These are phyloP conservation scores for Chlorella vulgaris DNA, from an alignment of 139 green algal genomes.

Conservation along the genomic window DNA sequence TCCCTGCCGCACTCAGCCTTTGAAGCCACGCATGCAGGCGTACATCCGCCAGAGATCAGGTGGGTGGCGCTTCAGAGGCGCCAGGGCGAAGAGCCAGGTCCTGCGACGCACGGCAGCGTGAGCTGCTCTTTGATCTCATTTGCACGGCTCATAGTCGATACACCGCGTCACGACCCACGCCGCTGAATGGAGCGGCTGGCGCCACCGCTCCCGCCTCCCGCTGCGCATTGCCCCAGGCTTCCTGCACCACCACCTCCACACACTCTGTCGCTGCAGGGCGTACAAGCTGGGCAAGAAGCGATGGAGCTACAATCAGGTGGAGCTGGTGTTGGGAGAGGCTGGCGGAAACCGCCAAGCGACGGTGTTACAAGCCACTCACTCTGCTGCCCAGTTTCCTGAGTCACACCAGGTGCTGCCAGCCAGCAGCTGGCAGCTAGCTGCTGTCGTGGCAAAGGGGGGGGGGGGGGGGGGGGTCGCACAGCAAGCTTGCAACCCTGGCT, in stretches of 20 bases:
- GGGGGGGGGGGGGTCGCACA: no score
- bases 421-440: not conserved
- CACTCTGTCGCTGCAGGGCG: no score
- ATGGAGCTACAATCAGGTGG: constrained; percentile 70
- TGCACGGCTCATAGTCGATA: no score
- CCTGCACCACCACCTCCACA: no score
- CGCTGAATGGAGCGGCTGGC: no score
- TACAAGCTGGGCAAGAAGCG: constrained; percentile 75
- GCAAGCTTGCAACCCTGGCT: no score
- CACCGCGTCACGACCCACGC: no score
- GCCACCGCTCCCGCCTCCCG: no score
- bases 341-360: not conserved
- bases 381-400: not conserved
- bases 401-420: not conserved
- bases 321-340: constrained; percentile 45
- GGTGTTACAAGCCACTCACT: constrained; percentile 13
- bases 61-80: not conserved
- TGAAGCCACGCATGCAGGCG: not conserved
- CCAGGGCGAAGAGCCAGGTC: no score
- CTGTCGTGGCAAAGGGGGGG: not conserved
- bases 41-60: not conserved
- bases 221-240: no score
- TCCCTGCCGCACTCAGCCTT: not conserved
- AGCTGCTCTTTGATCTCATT: no score
- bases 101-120: no score